phyloP scores from a whole-genome alignment of 2,329 filamentous ascomycete species.

The Colletotrichum incanum region DNA sequence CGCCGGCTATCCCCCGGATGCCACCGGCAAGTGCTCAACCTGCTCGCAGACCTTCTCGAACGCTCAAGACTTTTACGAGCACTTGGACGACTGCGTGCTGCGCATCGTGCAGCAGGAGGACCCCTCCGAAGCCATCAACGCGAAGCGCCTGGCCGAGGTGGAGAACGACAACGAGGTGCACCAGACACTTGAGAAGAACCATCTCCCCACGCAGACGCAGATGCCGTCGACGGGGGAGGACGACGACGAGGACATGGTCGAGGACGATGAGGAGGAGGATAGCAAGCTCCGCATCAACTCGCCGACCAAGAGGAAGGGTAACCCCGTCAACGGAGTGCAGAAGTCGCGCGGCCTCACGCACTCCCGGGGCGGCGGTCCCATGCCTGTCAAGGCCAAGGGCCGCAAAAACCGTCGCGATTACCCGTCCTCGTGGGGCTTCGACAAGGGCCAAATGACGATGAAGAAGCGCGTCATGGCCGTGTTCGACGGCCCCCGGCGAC shows the following conservation, averaged over 20 bases:
- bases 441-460: constrained; percentile 95
- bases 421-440: constrained; percentile 93
- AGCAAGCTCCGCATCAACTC: constrained; percentile 60
- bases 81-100: constrained; percentile 85
- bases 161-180: constrained; percentile 75
- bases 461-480: constrained; percentile 97
- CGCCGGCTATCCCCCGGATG: constrained; percentile 80
- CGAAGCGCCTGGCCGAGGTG: constrained; percentile 75
- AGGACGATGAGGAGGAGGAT: constrained; percentile 67
- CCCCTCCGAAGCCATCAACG: constrained; percentile 78
- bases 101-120: constrained; percentile 82
- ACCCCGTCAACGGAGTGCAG: constrained; percentile 71
- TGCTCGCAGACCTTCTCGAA: constrained; percentile 93
- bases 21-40: constrained; percentile 95
- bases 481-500: constrained; percentile 87
- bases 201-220: constrained; percentile 65
- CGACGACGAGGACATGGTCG: constrained; percentile 68
- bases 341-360: constrained; percentile 83
- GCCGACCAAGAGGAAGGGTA: constrained; percentile 69
- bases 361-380: constrained; percentile 80
- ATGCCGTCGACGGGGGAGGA: constrained; percentile 52
- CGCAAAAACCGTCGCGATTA: constrained; percentile 96
- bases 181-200: constrained; percentile 76
- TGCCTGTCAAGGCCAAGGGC: constrained; percentile 71
- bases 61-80: constrained; percentile 98